phyloP scores from a whole-genome alignment of 768 basidiomycete genomes.

The Mrakia hoshinonis region DNA sequence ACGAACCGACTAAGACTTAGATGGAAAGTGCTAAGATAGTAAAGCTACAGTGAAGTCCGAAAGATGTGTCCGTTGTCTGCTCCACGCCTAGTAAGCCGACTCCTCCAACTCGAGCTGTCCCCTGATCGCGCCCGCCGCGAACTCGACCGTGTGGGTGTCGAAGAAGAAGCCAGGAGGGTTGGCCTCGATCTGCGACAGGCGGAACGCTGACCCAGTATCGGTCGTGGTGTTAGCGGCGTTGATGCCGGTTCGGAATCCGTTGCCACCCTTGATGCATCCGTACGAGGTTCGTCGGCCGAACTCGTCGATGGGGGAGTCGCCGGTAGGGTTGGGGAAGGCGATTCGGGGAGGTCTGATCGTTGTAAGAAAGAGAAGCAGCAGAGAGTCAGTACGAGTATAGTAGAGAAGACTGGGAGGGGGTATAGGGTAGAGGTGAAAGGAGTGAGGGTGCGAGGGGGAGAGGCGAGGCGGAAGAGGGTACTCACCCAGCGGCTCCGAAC shows the following conservation, averaged over 20 bases:
- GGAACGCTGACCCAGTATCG: slow-evolving; percentile 35
- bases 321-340: slow-evolving; percentile 40
- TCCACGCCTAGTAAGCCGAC: not conserved
- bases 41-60: not conserved
- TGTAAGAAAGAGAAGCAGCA: no score
- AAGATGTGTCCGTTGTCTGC: not conserved
- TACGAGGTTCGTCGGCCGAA: slow-evolving; percentile 35
- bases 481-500: slow-evolving; percentile 32
- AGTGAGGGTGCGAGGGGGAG: no score
- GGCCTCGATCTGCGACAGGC: slow-evolving; percentile 37
- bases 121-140: slow-evolving; percentile 40
- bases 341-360: slow-evolving; percentile 35
- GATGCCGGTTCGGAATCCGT: slow-evolving; percentile 37
- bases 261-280: slow-evolving; percentile 38
- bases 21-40: not conserved
- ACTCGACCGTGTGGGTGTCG: slow-evolving; percentile 39
- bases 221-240: slow-evolving; percentile 33
- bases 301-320: slow-evolving; percentile 33
- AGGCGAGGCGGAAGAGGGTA: no score
- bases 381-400: no score
- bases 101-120: slow-evolving; percentile 35
- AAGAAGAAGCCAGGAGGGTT: slow-evolving; percentile 40
- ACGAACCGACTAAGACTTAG: no score
- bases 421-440: no score
- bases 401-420: no score